Evolutionary conservation across 306 rosid species (phyloP).

Genomic region (Cicer cuneatum): DNA sequence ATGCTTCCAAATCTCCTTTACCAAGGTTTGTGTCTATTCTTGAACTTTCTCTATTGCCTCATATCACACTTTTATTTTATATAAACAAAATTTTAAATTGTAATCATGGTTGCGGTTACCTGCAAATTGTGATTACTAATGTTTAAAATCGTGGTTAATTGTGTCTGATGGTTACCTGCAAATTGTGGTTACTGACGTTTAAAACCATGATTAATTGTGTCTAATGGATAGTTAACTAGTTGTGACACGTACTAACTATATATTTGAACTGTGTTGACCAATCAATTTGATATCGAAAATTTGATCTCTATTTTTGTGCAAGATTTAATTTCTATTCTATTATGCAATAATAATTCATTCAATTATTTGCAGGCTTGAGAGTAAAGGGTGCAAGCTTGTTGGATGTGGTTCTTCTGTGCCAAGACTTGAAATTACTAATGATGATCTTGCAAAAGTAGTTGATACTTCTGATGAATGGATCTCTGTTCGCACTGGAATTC

Average conservation of each 20-base stretch:
- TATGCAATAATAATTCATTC: conserved; percentile 10
- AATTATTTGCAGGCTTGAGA: conserved; percentile 63
- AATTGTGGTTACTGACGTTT: too few relatives aligned
- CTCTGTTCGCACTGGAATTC: conserved; percentile 88
- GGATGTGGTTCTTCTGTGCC: conserved; percentile 97
- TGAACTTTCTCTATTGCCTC: neutral
- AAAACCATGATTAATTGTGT: too few relatives aligned
- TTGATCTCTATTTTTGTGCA: too few relatives aligned
- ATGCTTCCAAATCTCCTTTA: conserved; percentile 63
- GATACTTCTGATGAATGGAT: conserved; percentile 94
- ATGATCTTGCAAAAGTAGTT: conserved; percentile 83
- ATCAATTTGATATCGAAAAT: too few relatives aligned
- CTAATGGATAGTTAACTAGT: too few relatives aligned
- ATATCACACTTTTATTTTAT: neutral
- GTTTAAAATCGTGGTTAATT: too few relatives aligned
- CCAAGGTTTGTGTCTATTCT: conserved; percentile 58
- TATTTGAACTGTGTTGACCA: too few relatives aligned
- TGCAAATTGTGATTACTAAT: too few relatives aligned
- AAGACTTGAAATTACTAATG: conserved; percentile 75
- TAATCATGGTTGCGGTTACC: too few relatives aligned
- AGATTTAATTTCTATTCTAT: neutral
- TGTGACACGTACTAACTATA: too few relatives aligned
- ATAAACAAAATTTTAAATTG: too few relatives aligned
- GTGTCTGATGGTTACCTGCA: too few relatives aligned
- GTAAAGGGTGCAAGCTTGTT: conserved; percentile 86